Evolutionary conservation across 306 rosid genomes (phyloP).

Genomic region (Quercus cerris): DNA sequence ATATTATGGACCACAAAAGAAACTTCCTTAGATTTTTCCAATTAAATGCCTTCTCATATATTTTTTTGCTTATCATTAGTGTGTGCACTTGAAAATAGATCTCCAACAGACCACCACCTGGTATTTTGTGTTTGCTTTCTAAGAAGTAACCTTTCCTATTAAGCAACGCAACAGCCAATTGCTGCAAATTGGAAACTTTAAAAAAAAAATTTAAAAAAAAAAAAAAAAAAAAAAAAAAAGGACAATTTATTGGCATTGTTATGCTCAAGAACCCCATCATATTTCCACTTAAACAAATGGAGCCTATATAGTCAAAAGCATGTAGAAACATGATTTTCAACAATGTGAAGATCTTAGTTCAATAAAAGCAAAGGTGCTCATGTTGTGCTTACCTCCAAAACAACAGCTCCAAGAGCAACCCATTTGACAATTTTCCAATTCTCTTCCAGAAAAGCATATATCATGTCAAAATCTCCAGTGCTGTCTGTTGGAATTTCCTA

Average conservation of each 20-base stretch:
- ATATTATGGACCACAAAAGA: no score
- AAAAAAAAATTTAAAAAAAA: no score
- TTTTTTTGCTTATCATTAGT: no score
- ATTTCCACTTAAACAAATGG: not conserved
- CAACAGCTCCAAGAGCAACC: slow-evolving; percentile 85
- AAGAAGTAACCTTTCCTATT: no score
- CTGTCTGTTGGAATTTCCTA: slow-evolving; percentile 76
- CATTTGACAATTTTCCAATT: slow-evolving; percentile 73
- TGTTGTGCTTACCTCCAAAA: slow-evolving; percentile 66
- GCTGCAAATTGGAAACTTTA: no score
- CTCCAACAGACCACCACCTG: no score
- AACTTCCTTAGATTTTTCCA: no score
- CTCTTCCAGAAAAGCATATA: slow-evolving; percentile 58
- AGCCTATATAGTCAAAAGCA: not conserved
- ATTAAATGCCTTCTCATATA: no score
- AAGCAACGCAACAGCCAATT: no score
- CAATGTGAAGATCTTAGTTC: slow-evolving; percentile 4
- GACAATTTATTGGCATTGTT: not conserved
- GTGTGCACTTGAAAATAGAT: no score
- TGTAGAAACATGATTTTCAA: not conserved
- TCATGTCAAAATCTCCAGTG: slow-evolving; percentile 75
- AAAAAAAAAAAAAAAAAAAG: no score
- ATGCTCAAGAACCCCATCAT: not conserved
- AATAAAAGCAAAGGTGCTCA: not conserved
- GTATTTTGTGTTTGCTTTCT: no score